Conservation (phyloP, 371 early-diverging fungal species). For the Apophysomyces trapeziformis region DNA sequence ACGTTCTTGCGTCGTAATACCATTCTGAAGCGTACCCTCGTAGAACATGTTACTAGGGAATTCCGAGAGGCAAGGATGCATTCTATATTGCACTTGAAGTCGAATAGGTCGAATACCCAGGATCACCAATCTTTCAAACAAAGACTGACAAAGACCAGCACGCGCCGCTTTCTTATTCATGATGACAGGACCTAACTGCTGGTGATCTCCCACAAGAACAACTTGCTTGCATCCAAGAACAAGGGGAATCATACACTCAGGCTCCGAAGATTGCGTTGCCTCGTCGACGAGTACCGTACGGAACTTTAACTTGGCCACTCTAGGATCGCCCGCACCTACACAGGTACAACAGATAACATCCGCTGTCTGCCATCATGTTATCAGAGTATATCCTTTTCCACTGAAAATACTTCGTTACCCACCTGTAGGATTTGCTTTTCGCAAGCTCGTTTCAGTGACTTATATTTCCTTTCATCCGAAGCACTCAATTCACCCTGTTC, state of each 20-base stretch:
- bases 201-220: slow-evolving; percentile 99
- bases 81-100: slow-evolving; percentile 98
- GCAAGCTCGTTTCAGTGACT: slow-evolving; percentile 74
- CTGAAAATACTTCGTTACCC: slow-evolving; percentile 2
- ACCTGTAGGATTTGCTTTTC: slow-evolving; percentile 88
- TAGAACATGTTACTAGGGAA: slow-evolving; percentile 99
- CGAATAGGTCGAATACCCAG: slow-evolving; percentile 93
- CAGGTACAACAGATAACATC: slow-evolving; percentile 99
- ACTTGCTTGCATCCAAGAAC: slow-evolving; percentile 95
- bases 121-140: slow-evolving; percentile 96
- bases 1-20: slow-evolving; percentile 92
- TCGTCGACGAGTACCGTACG: slow-evolving; percentile 97
- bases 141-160: slow-evolving; percentile 93
- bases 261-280: slow-evolving; percentile 98
- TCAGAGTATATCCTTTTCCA: not conserved
- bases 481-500: slow-evolving; percentile 90
- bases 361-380: slow-evolving; percentile 61
- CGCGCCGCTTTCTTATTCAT: slow-evolving; percentile 96
- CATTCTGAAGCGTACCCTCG: slow-evolving; percentile 96
- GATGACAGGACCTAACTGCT: slow-evolving; percentile 98
- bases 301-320: slow-evolving; percentile 87
- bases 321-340: slow-evolving; percentile 97
- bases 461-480: slow-evolving; percentile 86
- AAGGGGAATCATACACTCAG: slow-evolving; percentile 97
- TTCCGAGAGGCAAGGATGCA: slow-evolving; percentile 97